A percentile compares a stretch with the other conserved stretches of the same genome.
These are phyloP conservation scores for Paramecium sexaurelia DNA, from an alignment of 73 alveolate genomes.

Conservation along the genomic window DNA sequence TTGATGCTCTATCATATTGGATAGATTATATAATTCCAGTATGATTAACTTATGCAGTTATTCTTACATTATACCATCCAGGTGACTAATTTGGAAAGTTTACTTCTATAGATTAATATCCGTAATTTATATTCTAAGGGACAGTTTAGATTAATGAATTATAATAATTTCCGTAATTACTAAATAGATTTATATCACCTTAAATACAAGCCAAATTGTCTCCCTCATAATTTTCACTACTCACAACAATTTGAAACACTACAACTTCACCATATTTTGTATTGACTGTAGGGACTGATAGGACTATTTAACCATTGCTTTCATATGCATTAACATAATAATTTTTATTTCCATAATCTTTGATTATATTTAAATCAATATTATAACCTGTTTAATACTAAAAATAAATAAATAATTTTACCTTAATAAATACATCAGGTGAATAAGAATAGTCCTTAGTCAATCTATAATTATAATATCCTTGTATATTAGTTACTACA, in stretches of 20 bases:
- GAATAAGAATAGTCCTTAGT: neutral
- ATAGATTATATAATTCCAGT: neutral
- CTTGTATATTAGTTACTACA: neutral
- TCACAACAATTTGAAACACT: neutral
- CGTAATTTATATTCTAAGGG: neutral
- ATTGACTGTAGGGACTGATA: neutral
- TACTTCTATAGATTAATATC: neutral
- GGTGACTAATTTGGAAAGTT: neutral
- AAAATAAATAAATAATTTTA: neutral
- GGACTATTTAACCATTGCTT: neutral
- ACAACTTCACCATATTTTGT: neutral
- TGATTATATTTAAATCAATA: neutral
- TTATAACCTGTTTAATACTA: neutral
- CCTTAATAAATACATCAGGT: constrained; percentile 7
- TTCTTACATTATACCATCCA: neutral
- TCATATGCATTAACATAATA: neutral
- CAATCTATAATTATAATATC: neutral
- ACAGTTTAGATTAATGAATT: neutral
- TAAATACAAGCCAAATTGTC: neutral
- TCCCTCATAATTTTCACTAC: neutral
- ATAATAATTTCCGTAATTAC: neutral
- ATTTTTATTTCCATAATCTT: neutral
- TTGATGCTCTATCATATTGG: neutral
- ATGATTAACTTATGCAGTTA: neutral
- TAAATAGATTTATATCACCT: neutral